phyloP scores from a whole-genome alignment of 2,329 filamentous ascomycete species.

The Metarhizium robertsii region DNA sequence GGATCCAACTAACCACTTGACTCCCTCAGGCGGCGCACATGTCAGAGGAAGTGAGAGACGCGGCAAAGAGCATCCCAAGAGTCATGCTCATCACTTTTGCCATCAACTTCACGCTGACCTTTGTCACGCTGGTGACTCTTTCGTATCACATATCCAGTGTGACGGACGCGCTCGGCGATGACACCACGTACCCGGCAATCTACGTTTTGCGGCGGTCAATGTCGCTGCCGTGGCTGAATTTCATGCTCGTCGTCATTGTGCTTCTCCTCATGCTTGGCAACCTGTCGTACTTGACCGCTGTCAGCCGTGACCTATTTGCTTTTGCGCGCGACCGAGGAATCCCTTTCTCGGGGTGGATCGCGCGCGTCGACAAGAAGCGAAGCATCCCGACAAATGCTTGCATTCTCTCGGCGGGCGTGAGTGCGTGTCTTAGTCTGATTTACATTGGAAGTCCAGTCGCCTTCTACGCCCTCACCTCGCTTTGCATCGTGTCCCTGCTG shows the following conservation, averaged over 20 bases:
- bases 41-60: conserved; percentile 8
- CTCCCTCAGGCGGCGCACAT: conserved; percentile 37
- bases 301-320: background rate
- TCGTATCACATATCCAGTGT: background rate
- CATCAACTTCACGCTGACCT: conserved; percentile 3
- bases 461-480: conserved; percentile 1
- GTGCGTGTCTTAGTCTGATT: background rate
- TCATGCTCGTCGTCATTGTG: too few relatives aligned
- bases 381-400: background rate
- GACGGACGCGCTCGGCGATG: background rate
- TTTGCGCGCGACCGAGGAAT: background rate
- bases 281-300: background rate
- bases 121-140: background rate
- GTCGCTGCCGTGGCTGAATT: background rate
- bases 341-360: background rate
- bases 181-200: background rate
- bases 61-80: conserved; percentile 4
- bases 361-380: background rate
- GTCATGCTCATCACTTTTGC: conserved; percentile 6
- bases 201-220: background rate
- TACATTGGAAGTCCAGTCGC: conserved; percentile 1
- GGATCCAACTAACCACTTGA: conserved; percentile 17
- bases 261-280: background rate
- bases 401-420: background rate
- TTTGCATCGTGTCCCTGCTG: background rate